A percentile compares a stretch with the other conserved stretches of the same genome.
Conservation (phyloP, 2,329 filamentous ascomycete genomes). For the Blastomyces emzantsi region DNA sequence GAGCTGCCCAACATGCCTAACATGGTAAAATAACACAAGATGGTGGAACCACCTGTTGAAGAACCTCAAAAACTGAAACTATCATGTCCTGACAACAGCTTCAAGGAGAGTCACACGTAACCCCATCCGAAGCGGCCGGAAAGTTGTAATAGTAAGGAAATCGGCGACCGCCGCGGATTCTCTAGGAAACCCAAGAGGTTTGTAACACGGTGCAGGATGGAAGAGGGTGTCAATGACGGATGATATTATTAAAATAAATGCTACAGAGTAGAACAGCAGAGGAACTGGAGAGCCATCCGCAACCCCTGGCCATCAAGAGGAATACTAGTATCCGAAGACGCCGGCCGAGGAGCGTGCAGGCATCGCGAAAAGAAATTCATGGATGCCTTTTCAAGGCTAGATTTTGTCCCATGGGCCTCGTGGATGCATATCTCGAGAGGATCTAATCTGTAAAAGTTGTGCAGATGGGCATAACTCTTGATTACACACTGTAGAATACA, state of each 20-base stretch:
- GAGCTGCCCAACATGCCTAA: not conserved
- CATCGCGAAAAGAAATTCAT: not conserved
- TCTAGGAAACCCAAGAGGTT: not conserved
- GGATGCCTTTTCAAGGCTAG: not conserved
- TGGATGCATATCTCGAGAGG: not conserved
- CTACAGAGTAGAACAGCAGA: too few species aligned
- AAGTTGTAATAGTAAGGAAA: not conserved
- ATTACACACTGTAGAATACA: too few species aligned
- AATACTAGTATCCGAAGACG: not conserved
- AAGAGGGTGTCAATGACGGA: not conserved
- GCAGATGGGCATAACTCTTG: not conserved
- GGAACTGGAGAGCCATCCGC: not conserved
- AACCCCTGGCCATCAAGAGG: not conserved
- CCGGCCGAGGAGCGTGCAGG: not conserved
- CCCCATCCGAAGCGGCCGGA: not conserved
- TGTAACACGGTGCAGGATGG: not conserved
- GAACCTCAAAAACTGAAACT: not conserved
- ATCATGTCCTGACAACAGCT: not conserved
- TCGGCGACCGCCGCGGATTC: not conserved
- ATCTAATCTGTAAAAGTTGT: not conserved
- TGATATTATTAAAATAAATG: not conserved
- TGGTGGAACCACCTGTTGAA: not conserved
- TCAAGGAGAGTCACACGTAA: not conserved
- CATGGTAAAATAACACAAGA: not conserved
- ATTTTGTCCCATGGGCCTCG: not conserved